These are phyloP conservation scores for Cercospora beticola DNA, from an alignment of 2,329 filamentous ascomycete species.

Conservation along the genomic window DNA sequence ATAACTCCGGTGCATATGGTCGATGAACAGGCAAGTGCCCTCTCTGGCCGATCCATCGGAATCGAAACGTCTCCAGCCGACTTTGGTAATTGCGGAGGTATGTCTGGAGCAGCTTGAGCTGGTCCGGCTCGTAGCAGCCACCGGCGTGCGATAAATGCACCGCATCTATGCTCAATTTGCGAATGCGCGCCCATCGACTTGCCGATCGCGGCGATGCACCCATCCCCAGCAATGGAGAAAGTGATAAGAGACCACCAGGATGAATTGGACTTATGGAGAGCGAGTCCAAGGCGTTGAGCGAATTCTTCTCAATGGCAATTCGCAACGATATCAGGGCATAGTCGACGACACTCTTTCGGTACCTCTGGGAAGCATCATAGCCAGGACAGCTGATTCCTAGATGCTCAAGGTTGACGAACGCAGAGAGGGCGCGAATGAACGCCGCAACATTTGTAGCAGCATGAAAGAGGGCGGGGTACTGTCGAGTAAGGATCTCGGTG, in stretches of 20 bases:
- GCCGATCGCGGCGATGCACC: slow-evolving; percentile 71
- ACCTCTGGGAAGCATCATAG: slow-evolving; percentile 64
- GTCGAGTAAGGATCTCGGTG: slow-evolving; percentile 76
- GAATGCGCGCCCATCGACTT: slow-evolving; percentile 75
- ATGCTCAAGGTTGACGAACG: slow-evolving; percentile 69
- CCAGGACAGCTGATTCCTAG: slow-evolving; percentile 75
- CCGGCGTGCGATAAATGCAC: slow-evolving; percentile 51
- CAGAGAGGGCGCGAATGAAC: slow-evolving; percentile 72
- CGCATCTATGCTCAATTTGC: slow-evolving; percentile 69
- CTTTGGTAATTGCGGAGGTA: slow-evolving; percentile 67
- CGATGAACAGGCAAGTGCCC: slow-evolving; percentile 74
- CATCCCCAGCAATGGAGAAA: slow-evolving; percentile 72
- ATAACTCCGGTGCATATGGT: slow-evolving; percentile 43
- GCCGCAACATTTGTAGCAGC: slow-evolving; percentile 83
- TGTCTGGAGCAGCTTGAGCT: slow-evolving; percentile 65
- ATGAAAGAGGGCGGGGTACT: slow-evolving; percentile 87
- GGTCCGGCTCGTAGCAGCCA: slow-evolving; percentile 56
- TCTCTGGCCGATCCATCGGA: slow-evolving; percentile 72
- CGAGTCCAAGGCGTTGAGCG: slow-evolving; percentile 63
- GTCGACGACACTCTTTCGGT: slow-evolving; percentile 76
- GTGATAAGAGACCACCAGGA: slow-evolving; percentile 71
- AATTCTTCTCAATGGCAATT: slow-evolving; percentile 75
- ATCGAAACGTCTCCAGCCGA: slow-evolving; percentile 59
- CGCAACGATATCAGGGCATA: slow-evolving; percentile 85
- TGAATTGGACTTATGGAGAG: slow-evolving; percentile 74